phyloP scores from a whole-genome alignment of 2,329 filamentous ascomycete genomes.

The Fusarium sp. region DNA sequence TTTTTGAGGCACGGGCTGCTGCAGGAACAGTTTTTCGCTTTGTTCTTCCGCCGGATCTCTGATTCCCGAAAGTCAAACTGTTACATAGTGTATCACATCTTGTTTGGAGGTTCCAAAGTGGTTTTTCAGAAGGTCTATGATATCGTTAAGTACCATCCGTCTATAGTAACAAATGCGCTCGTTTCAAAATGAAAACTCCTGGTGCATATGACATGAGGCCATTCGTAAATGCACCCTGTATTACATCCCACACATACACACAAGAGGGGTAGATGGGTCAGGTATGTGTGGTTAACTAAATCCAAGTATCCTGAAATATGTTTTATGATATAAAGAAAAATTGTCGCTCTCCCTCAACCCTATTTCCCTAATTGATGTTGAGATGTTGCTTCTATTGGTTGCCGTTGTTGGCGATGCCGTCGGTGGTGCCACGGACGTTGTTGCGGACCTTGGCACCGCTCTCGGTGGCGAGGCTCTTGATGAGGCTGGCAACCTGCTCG shows the following conservation, averaged over 20 bases:
- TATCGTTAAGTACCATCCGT: slow-evolving; percentile 21
- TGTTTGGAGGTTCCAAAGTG: not conserved
- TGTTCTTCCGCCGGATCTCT: not conserved
- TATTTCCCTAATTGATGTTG: slow-evolving; percentile 15
- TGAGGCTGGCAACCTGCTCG: slow-evolving; percentile 56
- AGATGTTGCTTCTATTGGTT: slow-evolving; percentile 43
- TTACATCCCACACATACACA: slow-evolving; percentile 43
- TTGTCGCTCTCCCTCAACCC: slow-evolving; percentile 29
- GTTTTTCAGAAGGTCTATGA: slow-evolving; percentile 27
- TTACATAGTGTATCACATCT: not conserved
- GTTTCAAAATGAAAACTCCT: slow-evolving; percentile 22
- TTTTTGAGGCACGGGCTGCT: slow-evolving; percentile 8
- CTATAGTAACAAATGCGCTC: slow-evolving; percentile 26
- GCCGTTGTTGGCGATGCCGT: slow-evolving; percentile 68
- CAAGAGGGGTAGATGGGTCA: slow-evolving; percentile 32
- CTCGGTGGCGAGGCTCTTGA: slow-evolving; percentile 63
- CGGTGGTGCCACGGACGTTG: slow-evolving; percentile 60
- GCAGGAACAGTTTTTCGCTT: slow-evolving; percentile 17
- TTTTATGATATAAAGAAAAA: slow-evolving; percentile 31
- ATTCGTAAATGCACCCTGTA: slow-evolving; percentile 31
- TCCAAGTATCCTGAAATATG: slow-evolving; percentile 40
- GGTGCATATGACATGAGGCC: slow-evolving; percentile 16
- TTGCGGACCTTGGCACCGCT: slow-evolving; percentile 57
- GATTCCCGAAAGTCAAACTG: not conserved
- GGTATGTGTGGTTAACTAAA: slow-evolving; percentile 34